Conservation (phyloP, 306 rosid genomes). For the Cucurbita moschata region DNA sequence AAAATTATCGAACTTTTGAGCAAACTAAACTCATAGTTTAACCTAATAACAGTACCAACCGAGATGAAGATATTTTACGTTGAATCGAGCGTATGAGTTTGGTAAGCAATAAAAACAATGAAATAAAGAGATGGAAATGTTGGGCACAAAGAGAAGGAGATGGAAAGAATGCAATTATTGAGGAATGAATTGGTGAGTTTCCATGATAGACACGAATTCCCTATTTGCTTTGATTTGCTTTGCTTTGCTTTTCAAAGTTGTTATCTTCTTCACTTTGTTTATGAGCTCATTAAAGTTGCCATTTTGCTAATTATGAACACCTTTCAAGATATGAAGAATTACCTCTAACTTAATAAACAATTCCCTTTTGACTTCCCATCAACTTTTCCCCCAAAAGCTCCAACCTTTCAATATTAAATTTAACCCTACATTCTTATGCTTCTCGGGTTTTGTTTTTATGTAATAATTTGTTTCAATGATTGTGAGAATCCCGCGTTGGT, state of each 20-base stretch:
- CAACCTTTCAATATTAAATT: not conserved
- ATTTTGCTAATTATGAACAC: not conserved
- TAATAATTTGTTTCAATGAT: not conserved
- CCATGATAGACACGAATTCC: constrained; percentile 1
- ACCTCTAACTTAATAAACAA: not conserved
- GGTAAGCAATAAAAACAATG: not conserved
- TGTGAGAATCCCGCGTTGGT: not conserved
- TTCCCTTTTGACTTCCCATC: not conserved
- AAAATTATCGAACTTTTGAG: too few relatives aligned
- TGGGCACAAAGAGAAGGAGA: not conserved
- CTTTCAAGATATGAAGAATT: not conserved
- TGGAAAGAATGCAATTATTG: not conserved
- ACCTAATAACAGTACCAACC: too few relatives aligned
- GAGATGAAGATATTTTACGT: too few relatives aligned
- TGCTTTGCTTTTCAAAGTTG: constrained; percentile 1
- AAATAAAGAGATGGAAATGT: not conserved
- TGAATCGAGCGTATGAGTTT: not conserved
- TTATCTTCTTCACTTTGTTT: constrained; percentile 1
- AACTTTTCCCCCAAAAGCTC: not conserved
- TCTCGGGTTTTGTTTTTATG: not conserved
- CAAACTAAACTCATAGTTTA: too few relatives aligned
- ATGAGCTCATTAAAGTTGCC: not conserved
- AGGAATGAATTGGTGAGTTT: constrained; percentile 2
- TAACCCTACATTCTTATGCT: not conserved
- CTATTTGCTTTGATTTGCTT: not conserved